Evolutionary conservation across 106 monocot species (phyloP).

Genomic region (Acorus calamus): DNA sequence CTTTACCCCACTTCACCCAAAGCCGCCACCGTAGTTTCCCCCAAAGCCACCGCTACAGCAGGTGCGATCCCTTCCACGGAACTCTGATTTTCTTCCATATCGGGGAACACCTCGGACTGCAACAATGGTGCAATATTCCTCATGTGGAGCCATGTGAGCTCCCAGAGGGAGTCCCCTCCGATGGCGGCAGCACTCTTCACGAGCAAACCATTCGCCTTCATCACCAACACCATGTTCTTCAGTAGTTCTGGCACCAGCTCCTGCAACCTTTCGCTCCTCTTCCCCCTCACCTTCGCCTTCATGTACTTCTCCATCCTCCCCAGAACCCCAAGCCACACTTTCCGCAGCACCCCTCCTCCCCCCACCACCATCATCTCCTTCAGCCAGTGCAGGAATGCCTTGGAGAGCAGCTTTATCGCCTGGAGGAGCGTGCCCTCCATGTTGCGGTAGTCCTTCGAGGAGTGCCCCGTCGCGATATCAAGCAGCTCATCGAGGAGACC

Average conservation of each 20-base stretch:
- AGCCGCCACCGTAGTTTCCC: no score
- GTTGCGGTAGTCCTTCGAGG: conserved; percentile 14
- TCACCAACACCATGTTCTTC: conserved; percentile 19
- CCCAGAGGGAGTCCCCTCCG: conserved; percentile 17
- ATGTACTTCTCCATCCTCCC: conserved; percentile 21
- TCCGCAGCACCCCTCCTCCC: neutral
- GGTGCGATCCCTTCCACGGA: no score
- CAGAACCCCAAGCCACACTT: conserved; percentile 13
- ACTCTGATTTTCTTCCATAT: no score
- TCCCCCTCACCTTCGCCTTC: conserved; percentile 14
- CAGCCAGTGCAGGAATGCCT: conserved; percentile 18
- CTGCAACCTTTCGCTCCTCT: conserved; percentile 15
- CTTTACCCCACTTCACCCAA: no score
- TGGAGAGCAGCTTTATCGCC: conserved; percentile 16
- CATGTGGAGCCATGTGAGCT: conserved; percentile 14
- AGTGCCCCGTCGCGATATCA: conserved; percentile 10
- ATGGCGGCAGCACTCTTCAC: conserved; percentile 3
- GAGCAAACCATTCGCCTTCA: conserved; percentile 18
- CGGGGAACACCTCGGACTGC: conserved; percentile 12
- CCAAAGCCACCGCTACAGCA: no score
- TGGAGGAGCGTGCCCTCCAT: conserved; percentile 16
- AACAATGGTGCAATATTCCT: conserved; percentile 16
- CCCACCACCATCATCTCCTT: conserved; percentile 8
- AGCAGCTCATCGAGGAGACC: conserved; percentile 2
- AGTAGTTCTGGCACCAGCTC: conserved; percentile 23